Conservation (phyloP, 2,329 filamentous ascomycete genomes). For the Aspergillus eucalypticola region DNA sequence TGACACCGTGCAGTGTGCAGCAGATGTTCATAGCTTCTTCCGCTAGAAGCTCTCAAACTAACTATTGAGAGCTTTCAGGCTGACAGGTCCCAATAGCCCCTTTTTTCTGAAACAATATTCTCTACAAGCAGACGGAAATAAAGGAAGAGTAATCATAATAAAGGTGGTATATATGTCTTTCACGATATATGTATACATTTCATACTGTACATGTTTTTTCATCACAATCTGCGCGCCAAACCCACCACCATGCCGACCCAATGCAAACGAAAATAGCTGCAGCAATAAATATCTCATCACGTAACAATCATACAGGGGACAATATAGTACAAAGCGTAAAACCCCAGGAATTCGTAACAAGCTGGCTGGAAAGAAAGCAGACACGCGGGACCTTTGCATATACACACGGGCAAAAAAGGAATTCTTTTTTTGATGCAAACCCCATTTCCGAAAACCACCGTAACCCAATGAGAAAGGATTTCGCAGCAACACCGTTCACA, state of each 20-base stretch:
- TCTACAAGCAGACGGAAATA: too few species aligned
- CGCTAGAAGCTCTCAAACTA: too few species aligned
- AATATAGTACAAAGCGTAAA: conserved; percentile 23
- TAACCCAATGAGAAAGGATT: conserved; percentile 3
- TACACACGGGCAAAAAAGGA: neutral
- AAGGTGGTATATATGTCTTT: neutral
- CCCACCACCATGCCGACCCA: conserved; percentile 15
- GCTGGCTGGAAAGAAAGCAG: conserved; percentile 9
- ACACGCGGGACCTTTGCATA: neutral
- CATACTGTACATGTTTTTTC: conserved; percentile 14
- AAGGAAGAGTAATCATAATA: too few species aligned
- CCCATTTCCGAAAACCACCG: conserved; percentile 1
- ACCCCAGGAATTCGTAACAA: conserved; percentile 15
- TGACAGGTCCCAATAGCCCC: too few species aligned
- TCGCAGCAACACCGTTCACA: neutral
- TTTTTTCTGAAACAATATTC: too few species aligned
- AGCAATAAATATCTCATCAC: conserved; percentile 17
- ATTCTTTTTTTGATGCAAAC: conserved; percentile 20
- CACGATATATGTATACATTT: neutral
- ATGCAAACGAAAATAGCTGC: conserved; percentile 16
- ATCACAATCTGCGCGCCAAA: conserved; percentile 15
- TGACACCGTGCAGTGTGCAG: too few species aligned
- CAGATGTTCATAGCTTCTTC: too few species aligned
- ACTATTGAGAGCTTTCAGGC: too few species aligned
- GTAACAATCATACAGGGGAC: conserved; percentile 19